Conservation (phyloP, 2,329 filamentous ascomycete species). For the Colletotrichum chlorophyti region DNA sequence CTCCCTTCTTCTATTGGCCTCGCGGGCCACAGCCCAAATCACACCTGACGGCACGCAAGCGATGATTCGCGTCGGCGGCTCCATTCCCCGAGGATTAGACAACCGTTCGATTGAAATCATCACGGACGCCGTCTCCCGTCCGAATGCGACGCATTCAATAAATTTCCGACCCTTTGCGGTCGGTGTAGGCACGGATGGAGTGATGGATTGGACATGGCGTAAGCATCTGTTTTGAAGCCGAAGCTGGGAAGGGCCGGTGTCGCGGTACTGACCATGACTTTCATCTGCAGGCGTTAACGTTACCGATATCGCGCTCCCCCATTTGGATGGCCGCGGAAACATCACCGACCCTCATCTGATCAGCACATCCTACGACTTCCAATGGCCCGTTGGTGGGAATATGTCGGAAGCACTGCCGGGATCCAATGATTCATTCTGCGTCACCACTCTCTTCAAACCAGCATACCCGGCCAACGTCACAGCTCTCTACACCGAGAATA, state of each 20-base stretch:
- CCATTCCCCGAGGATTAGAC: no score
- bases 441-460: conserved; percentile 13
- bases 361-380: conserved; percentile 10
- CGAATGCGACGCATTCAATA: neutral
- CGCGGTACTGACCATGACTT: no score
- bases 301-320: neutral
- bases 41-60: no score
- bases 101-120: neutral
- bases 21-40: no score
- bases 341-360: neutral
- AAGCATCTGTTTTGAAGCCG: neutral
- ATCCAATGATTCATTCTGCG: conserved; percentile 3
- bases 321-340: neutral
- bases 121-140: neutral
- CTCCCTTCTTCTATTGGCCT: no score
- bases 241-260: no score
- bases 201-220: conserved; percentile 16
- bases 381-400: conserved; percentile 2
- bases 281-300: conserved; percentile 2
- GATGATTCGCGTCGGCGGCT: no score
- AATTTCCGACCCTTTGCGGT: neutral
- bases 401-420: neutral
- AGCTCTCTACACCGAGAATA: neutral
- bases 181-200: neutral
- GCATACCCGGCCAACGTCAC: conserved; percentile 27